Conservation (phyloP, 345 rosid genomes). For the Bruguiera gymnorhiza region DNA sequence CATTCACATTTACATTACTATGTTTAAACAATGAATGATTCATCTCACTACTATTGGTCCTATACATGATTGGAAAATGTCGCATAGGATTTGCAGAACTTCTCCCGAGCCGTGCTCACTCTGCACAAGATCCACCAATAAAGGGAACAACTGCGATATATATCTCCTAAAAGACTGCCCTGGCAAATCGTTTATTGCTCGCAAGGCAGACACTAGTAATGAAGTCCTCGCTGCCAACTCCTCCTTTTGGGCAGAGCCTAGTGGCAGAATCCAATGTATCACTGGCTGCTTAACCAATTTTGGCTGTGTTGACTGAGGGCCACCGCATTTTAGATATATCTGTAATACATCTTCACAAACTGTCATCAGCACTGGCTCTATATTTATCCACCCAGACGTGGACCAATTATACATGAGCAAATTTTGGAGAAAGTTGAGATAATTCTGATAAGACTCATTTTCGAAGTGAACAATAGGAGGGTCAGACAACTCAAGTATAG, state of each 20-base stretch:
- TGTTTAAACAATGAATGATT: not conserved
- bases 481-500: slow-evolving; percentile 61
- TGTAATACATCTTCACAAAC: slow-evolving; percentile 56
- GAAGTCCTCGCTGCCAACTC: slow-evolving; percentile 75
- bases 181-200: slow-evolving; percentile 46
- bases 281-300: slow-evolving; percentile 28
- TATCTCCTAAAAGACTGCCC: slow-evolving; percentile 53
- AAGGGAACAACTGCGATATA: slow-evolving; percentile 50
- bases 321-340: slow-evolving; percentile 58
- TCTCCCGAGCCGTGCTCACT: slow-evolving; percentile 83
- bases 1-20: not conserved
- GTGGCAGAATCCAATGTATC: slow-evolving; percentile 60
- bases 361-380: slow-evolving; percentile 50
- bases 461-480: slow-evolving; percentile 89
- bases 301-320: slow-evolving; percentile 15
- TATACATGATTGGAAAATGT: slow-evolving; percentile 73
- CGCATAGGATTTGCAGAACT: slow-evolving; percentile 58
- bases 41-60: slow-evolving; percentile 58
- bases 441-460: slow-evolving; percentile 71
- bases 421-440: slow-evolving; percentile 61
- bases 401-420: slow-evolving; percentile 38
- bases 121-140: slow-evolving; percentile 74
- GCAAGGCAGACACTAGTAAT: slow-evolving; percentile 56
- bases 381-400: slow-evolving; percentile 43
- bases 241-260: slow-evolving; percentile 67